Evolutionary conservation across 805 yeast species (phyloP).

Genomic region (Brettanomyces custersianus): DNA sequence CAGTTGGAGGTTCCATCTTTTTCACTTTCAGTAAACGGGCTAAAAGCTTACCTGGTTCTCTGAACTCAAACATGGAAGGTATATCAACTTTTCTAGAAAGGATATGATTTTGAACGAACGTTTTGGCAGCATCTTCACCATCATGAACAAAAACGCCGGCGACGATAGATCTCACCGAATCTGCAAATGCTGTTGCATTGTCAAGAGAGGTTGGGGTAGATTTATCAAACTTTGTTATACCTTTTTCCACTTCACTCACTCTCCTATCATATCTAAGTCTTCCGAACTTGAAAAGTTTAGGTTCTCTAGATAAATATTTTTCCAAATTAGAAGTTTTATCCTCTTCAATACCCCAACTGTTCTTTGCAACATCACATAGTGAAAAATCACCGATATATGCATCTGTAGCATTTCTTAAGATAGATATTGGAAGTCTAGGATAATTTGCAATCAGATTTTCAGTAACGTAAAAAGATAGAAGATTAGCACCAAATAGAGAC

Average conservation of each 20-base stretch:
- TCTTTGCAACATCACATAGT: conserved; percentile 55
- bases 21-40: conserved; percentile 70
- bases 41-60: conserved; percentile 79
- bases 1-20: conserved; percentile 62
- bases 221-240: conserved; percentile 28
- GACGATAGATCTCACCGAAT: conserved; percentile 71
- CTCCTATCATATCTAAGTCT: conserved; percentile 42
- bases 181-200: conserved; percentile 40
- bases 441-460: conserved; percentile 67
- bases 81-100: conserved; percentile 78
- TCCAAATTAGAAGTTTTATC: conserved; percentile 58
- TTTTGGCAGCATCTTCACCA: conserved; percentile 54
- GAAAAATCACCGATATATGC: conserved; percentile 64
- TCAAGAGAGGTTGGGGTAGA: conserved; percentile 24
- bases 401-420: conserved; percentile 67
- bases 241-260: conserved; percentile 43
- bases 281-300: conserved; percentile 60
- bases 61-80: conserved; percentile 66
- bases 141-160: conserved; percentile 75
- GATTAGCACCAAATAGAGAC: conserved; percentile 71
- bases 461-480: conserved; percentile 65
- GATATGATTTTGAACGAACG: conserved; percentile 66
- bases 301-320: conserved; percentile 60
- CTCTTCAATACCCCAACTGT: conserved; percentile 80
- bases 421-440: conserved; percentile 83